Base-by-base conservation (phyloP, 192 early-diverging fungal species). In the Diversispora epigaea region DNA sequence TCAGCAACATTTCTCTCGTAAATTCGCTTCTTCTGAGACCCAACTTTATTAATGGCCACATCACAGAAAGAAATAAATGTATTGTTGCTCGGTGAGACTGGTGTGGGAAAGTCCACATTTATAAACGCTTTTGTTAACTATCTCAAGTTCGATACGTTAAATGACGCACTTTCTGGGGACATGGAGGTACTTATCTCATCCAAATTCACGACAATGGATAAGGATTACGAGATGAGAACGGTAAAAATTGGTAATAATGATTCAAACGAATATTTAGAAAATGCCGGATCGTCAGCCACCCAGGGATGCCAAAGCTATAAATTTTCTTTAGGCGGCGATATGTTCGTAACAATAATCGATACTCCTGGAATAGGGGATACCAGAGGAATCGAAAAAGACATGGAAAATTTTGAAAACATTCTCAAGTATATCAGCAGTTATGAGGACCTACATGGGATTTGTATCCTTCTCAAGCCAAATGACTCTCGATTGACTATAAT, bases 51-150 rank as follows among this genome's bases (percentile, higher is more conserved):
- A 32, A 32, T 32, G 2, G 25, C 25, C 25, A 32, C 25, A 32
- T 32, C 25, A 2, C 25, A 32, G 25, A 60, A 60, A 60, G 57
- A 60, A 60, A 4, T 22, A 25, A 60, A 60, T 32, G 25, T 60
- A 60, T 60, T 60, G 25, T 32, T 60, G 4, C 57, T 60, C 9
- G 57, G 57, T 21, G 57, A 60, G 21, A 60, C 64, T 19, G 79
- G 79, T 8, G 79, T 80, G 44, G 75, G 79, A 12, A 80, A 80
- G 52, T 80, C 79, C 7, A 80, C 75, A 22, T 80, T 76, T 72
- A 80, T 80, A 66, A 80, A 80, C 22, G 70, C 69, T 55, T 73
- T 80, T 66, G 60, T 56, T 7, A 80, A 80, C 63, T 80, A 80
- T 65, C 68, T 80, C 1, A 68, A 39, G 66, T 80, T 72, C 47